Evolutionary conservation across 345 rosid genomes (phyloP).

Genomic region (Microcos paniculata): DNA sequence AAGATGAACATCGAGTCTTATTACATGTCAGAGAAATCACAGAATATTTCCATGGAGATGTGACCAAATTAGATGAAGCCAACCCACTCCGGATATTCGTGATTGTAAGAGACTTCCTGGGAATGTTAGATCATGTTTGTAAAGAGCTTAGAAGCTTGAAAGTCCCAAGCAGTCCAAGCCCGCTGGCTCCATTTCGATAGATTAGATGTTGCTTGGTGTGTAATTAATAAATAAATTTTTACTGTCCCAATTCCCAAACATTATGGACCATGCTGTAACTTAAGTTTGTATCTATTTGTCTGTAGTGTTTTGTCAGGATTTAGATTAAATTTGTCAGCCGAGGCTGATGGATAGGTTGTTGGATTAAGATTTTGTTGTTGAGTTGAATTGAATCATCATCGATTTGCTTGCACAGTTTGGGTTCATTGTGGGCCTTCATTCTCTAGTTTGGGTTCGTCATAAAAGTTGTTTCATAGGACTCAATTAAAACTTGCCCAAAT

Average conservation of each 20-base stretch:
- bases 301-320: constrained; percentile 4
- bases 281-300: background rate
- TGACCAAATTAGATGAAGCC: constrained; percentile 71
- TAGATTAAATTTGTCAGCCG: background rate
- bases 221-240: background rate
- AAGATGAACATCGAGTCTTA: constrained; percentile 68
- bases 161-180: constrained; percentile 60
- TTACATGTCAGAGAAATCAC: constrained; percentile 71
- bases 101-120: constrained; percentile 95
- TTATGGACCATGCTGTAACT: background rate
- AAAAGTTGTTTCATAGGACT: too few relatives aligned
- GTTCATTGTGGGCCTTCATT: too few relatives aligned
- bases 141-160: constrained; percentile 75
- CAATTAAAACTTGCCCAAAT: too few relatives aligned
- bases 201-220: constrained; percentile 10
- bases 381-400: too few relatives aligned
- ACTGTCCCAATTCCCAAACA: background rate
- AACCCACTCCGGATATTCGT: constrained; percentile 87
- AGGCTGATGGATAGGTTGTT: too few relatives aligned
- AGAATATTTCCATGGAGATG: constrained; percentile 93
- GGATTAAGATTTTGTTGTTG: too few relatives aligned
- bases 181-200: constrained; percentile 83
- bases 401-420: too few relatives aligned
- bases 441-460: too few relatives aligned
- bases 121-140: constrained; percentile 92